These are phyloP conservation scores for Alternaria sp. DNA, from an alignment of 2,329 filamentous ascomycete species.

Conservation along the genomic window DNA sequence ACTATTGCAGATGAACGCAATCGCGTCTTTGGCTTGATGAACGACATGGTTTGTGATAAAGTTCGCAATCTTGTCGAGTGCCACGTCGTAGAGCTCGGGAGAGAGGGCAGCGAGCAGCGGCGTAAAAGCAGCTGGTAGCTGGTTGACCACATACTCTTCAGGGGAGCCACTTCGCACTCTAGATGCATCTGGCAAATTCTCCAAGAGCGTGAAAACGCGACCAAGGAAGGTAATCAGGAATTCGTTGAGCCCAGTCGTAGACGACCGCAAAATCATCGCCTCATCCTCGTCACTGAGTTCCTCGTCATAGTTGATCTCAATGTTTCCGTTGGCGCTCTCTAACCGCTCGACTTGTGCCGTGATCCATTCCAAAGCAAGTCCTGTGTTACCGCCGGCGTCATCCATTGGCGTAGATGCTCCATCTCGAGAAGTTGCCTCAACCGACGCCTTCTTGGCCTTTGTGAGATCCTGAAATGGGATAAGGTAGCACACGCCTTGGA, in stretches of 20 bases:
- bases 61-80: conserved; percentile 86
- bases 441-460: conserved; percentile 56
- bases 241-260: conserved; percentile 91
- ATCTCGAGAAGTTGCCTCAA: conserved; percentile 23
- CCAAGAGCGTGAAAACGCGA: conserved; percentile 91
- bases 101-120: conserved; percentile 91
- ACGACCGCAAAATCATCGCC: conserved; percentile 86
- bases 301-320: conserved; percentile 83
- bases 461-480: conserved; percentile 89
- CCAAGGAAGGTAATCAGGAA: conserved; percentile 91
- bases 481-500: conserved; percentile 94
- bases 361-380: conserved; percentile 88
- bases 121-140: conserved; percentile 87
- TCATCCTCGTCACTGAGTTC: conserved; percentile 88
- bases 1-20: conserved; percentile 98
- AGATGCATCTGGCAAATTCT: conserved; percentile 92
- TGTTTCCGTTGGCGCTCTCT: conserved; percentile 83
- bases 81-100: conserved; percentile 90
- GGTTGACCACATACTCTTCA: conserved; percentile 97
- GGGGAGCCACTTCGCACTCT: conserved; percentile 88
- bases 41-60: conserved; percentile 96
- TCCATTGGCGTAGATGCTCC: conserved; percentile 49
- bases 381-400: conserved; percentile 53
- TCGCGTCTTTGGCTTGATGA: conserved; percentile 94
- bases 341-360: conserved; percentile 93